Evolutionary conservation across 176 grass and related monocot genomes (phyloP).

Genomic region (Lolium multiflorum): DNA sequence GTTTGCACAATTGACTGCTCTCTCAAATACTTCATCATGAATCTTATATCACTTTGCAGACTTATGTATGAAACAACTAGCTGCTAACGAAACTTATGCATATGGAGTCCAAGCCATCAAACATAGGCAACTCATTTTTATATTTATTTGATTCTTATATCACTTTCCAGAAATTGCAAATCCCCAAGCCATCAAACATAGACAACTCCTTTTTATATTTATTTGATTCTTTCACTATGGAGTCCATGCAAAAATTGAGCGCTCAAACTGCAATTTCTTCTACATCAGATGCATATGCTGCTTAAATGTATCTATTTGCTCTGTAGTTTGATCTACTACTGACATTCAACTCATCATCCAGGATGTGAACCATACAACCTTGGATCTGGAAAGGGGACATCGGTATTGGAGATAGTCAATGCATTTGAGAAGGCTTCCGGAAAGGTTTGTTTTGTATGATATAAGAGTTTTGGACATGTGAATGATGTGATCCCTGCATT

Average conservation of each 20-base stretch:
- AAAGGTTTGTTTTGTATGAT: constrained; percentile 63
- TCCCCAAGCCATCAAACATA: neutral
- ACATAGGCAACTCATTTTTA: neutral
- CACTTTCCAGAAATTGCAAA: constrained; percentile 17
- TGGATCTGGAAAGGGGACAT: constrained; percentile 91
- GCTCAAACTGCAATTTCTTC: constrained; percentile 30
- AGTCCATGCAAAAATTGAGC: neutral
- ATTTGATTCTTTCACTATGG: constrained; percentile 31
- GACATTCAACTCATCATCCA: constrained; percentile 45
- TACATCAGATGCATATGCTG: constrained; percentile 5
- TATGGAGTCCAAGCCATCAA: neutral
- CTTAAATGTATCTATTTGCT: constrained; percentile 9
- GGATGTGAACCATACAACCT: constrained; percentile 95
- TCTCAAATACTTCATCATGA: constrained; percentile 7
- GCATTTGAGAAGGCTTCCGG: constrained; percentile 96
- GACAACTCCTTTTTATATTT: neutral
- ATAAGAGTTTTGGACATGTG: constrained; percentile 7
- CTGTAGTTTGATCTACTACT: constrained; percentile 19
- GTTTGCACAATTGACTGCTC: constrained; percentile 47
- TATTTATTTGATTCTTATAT: neutral
- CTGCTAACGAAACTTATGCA: neutral
- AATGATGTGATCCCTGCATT: neutral
- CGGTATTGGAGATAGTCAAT: constrained; percentile 95
- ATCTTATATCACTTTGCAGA: constrained; percentile 36
- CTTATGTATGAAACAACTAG: constrained; percentile 2